These are phyloP conservation scores for Dothidotthia symphoricarpi DNA, from an alignment of 2,329 filamentous ascomycete genomes.

Conservation along the genomic window DNA sequence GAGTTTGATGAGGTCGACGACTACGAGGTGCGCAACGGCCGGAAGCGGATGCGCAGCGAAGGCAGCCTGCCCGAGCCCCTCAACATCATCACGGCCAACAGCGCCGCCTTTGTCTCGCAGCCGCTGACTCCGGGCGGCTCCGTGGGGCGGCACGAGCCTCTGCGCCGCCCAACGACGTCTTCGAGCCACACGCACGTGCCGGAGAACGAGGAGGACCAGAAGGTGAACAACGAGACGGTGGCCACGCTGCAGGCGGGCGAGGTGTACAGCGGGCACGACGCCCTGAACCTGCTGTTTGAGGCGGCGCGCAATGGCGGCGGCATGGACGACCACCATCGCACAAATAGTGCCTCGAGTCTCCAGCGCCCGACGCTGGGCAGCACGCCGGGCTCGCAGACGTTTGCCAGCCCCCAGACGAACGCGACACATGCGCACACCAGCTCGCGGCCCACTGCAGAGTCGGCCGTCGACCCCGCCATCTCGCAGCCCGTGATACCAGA, in stretches of 20 bases:
- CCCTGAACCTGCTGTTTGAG: constrained; percentile 86
- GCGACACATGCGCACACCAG: constrained; percentile 23
- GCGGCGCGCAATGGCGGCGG: constrained; percentile 61
- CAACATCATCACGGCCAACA: constrained; percentile 17
- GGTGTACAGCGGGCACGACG: constrained; percentile 89
- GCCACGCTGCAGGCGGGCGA: constrained; percentile 61
- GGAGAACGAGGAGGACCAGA: constrained; percentile 53
- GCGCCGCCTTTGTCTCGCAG: constrained; percentile 38
- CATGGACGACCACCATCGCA: constrained; percentile 48
- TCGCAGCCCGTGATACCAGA: constrained; percentile 27
- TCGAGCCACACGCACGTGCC: constrained; percentile 19
- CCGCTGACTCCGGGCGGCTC: constrained; percentile 67
- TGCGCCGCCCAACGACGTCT: constrained; percentile 58
- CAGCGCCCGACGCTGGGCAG: constrained; percentile 37
- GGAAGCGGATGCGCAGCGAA: constrained; percentile 61
- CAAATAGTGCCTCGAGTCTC: constrained; percentile 46
- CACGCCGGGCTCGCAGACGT: constrained; percentile 39
- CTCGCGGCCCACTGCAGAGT: constrained; percentile 26
- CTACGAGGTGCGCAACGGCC: constrained; percentile 70
- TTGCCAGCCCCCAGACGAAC: constrained; percentile 35
- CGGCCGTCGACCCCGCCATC: constrained; percentile 35
- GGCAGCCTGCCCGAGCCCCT: constrained; percentile 43
- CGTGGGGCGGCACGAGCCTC: constrained; percentile 63
- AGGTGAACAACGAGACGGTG: constrained; percentile 60
- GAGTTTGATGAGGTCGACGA: constrained; percentile 52